Percentiles rank a stretch among this genome's conserved stretches.
Evolutionary conservation across 108 stramenopile species (phyloP).

Genomic region (Fistulifera pelliculosa): DNA sequence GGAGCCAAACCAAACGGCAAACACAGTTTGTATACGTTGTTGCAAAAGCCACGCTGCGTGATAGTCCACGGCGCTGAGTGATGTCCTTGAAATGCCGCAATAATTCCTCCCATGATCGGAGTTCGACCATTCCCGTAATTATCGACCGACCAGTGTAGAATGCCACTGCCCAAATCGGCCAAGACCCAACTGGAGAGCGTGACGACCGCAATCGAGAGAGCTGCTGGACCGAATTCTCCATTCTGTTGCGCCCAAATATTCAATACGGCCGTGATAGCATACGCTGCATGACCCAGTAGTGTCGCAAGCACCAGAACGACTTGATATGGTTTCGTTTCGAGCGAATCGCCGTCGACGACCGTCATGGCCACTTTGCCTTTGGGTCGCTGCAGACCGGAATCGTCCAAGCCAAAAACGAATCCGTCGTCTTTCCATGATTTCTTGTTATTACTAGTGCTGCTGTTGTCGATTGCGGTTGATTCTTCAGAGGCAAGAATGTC

Average conservation of each 20-base stretch:
- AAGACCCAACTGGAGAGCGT: slow-evolving; percentile 44
- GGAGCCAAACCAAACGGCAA: slow-evolving; percentile 68
- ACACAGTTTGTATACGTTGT: slow-evolving; percentile 90
- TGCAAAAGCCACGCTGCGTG: slow-evolving; percentile 82
- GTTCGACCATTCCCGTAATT: slow-evolving; percentile 90
- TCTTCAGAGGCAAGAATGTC: no score
- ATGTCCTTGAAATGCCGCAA: slow-evolving; percentile 93
- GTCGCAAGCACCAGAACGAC: slow-evolving; percentile 46
- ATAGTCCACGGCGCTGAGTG: slow-evolving; percentile 94
- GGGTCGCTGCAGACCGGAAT: slow-evolving; percentile 69
- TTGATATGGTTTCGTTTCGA: slow-evolving; percentile 61
- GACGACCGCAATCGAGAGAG: slow-evolving; percentile 23
- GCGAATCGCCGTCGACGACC: slow-evolving; percentile 70
- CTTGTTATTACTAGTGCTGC: not conserved
- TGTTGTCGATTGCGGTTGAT: no score
- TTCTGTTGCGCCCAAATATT: slow-evolving; percentile 18
- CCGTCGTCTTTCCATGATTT: slow-evolving; percentile 39
- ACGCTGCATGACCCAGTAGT: slow-evolving; percentile 41
- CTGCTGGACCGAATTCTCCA: slow-evolving; percentile 26
- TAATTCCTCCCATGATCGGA: slow-evolving; percentile 86
- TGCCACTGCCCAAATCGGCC: slow-evolving; percentile 81
- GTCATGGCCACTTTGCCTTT: slow-evolving; percentile 49
- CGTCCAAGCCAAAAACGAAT: slow-evolving; percentile 74
- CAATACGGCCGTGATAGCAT: slow-evolving; percentile 27
- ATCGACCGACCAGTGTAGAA: slow-evolving; percentile 93